Evolutionary conservation across 768 basidiomycete species (phyloP).

Genomic region (Phylloporus sp.): DNA sequence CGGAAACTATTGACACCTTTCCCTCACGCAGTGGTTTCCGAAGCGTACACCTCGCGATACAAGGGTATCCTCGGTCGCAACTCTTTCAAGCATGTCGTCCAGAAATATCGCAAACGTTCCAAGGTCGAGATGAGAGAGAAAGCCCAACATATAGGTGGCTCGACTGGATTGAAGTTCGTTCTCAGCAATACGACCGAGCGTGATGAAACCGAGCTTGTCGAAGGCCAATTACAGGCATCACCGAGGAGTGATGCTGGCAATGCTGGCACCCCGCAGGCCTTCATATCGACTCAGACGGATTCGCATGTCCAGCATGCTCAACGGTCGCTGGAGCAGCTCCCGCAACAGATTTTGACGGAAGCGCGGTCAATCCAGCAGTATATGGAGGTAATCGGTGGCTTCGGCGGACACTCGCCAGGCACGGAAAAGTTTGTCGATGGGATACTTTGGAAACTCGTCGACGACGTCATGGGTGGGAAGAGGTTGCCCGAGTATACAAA

Average conservation of each 20-base stretch:
- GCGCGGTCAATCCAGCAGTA: slow-evolving; percentile 39
- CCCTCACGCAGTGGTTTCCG: slow-evolving; percentile 52
- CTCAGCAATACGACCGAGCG: neutral
- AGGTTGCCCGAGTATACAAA: slow-evolving; percentile 32
- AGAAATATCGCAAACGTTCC: slow-evolving; percentile 38
- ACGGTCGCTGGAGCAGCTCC: slow-evolving; percentile 36
- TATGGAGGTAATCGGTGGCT: slow-evolving; percentile 32
- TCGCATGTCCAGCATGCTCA: slow-evolving; percentile 19
- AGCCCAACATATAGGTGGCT: slow-evolving; percentile 1
- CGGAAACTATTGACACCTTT: neutral
- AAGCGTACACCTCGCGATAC: slow-evolving; percentile 65
- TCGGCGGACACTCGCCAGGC: slow-evolving; percentile 6
- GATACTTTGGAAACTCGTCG: slow-evolving; percentile 34
- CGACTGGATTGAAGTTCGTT: slow-evolving; percentile 1
- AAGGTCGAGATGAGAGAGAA: slow-evolving; percentile 14
- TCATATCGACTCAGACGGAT: neutral
- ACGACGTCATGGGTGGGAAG: slow-evolving; percentile 37
- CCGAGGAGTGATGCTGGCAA: neutral
- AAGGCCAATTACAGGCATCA: neutral
- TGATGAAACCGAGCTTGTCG: neutral
- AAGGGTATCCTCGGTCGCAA: slow-evolving; percentile 49
- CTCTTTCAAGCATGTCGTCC: slow-evolving; percentile 44
- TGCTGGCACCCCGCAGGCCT: neutral
- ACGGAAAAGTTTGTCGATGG: slow-evolving; percentile 6
- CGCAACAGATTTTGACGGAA: slow-evolving; percentile 35